These are phyloP conservation scores for Schizochytrium sp. DNA, from an alignment of 108 stramenopile species.

Conservation along the genomic window DNA sequence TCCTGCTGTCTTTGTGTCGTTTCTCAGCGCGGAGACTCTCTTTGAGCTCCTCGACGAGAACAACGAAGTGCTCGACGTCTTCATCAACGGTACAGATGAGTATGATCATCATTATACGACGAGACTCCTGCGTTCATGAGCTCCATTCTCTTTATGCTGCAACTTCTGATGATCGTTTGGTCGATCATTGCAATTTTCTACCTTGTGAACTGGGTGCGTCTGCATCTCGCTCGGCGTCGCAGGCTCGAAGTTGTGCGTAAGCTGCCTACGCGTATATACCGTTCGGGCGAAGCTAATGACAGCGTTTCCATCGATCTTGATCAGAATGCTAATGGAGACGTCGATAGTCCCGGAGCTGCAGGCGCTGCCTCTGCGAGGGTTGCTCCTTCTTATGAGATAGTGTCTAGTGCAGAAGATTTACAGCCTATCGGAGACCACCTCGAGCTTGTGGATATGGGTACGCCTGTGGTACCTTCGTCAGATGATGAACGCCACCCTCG, in stretches of 20 bases:
- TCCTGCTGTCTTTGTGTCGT: constrained; percentile 35
- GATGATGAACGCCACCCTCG: neutral
- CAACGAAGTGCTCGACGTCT: neutral
- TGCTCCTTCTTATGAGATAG: neutral
- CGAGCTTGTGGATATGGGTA: neutral
- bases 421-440: constrained; percentile 14
- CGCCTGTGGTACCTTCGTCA: neutral
- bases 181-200: constrained; percentile 54
- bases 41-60: constrained; percentile 19
- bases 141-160: constrained; percentile 45
- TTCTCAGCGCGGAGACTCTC: neutral
- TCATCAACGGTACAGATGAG: constrained; percentile 48
- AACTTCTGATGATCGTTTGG: constrained; percentile 20
- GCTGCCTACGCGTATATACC: constrained; percentile 44
- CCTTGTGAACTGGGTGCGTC: constrained; percentile 7
- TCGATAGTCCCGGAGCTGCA: too few relatives aligned
- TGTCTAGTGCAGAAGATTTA: neutral
- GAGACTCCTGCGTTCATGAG: neutral
- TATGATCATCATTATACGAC: neutral
- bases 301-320: neutral
- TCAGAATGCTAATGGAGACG: neutral
- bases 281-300: neutral
- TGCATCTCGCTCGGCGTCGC: constrained; percentile 5
- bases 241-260: constrained; percentile 56
- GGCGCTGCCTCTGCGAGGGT: neutral